Evolutionary conservation across 495 filamentous ascomycete genomes (phyloP).

Genomic region (Tetracladium setigerum): DNA sequence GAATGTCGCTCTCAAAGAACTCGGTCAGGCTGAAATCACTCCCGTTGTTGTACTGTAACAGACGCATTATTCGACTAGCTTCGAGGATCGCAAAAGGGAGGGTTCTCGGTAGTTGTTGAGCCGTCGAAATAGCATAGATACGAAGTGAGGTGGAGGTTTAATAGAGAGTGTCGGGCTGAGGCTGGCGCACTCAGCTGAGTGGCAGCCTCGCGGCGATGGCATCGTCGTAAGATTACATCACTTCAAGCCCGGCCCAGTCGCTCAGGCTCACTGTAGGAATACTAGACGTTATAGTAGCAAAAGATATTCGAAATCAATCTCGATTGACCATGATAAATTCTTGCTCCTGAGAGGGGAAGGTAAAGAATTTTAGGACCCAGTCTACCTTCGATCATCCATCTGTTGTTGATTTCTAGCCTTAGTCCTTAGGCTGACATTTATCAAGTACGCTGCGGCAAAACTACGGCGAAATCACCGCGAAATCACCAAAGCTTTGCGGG

Average conservation of each 20-base stretch:
- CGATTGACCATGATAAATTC: constrained; percentile 2
- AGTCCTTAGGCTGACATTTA: constrained; percentile 1
- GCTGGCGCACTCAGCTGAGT: not conserved
- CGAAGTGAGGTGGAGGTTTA: not conserved
- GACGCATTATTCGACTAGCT: constrained; percentile 6
- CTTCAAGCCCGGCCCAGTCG: constrained; percentile 5
- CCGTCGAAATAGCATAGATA: constrained; percentile 5
- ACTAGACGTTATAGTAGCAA: constrained; percentile 5
- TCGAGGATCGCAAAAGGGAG: constrained; percentile 1
- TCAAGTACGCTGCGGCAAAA: too few relatives aligned
- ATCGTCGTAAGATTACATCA: constrained; percentile 3
- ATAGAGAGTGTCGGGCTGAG: constrained; percentile 3
- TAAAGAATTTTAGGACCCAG: not conserved
- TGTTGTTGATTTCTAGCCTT: constrained; percentile 6
- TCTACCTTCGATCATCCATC: constrained; percentile 3
- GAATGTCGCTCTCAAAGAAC: constrained; percentile 5
- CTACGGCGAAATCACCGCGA: too few relatives aligned
- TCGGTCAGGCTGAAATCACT: constrained; percentile 6
- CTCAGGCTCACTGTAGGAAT: not conserved
- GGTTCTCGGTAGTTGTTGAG: constrained; percentile 4
- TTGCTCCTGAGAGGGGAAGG: not conserved
- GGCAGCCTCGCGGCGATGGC: constrained; percentile 3
- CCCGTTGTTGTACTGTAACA: constrained; percentile 1
- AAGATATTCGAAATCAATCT: constrained; percentile 6
- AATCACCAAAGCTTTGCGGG: too few relatives aligned